These are phyloP conservation scores for Alternaria triticimaculans DNA, from an alignment of 2,329 filamentous ascomycete genomes.

Conservation along the genomic window DNA sequence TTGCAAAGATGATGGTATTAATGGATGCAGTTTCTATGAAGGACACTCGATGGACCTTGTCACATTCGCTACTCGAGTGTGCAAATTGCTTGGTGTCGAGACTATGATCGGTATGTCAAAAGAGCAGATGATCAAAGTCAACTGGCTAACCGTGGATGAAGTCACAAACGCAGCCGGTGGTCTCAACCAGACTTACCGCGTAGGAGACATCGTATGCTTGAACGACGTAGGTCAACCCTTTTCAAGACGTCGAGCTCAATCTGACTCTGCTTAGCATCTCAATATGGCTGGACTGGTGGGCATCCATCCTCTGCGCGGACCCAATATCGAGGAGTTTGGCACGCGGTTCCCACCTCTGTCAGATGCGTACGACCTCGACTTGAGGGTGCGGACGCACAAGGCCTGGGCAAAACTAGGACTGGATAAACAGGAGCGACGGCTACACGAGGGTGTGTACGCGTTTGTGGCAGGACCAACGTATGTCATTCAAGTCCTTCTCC, in stretches of 20 bases:
- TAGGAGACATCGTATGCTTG: conserved; percentile 70
- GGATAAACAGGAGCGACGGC: conserved; percentile 55
- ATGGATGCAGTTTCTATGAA: conserved; percentile 66
- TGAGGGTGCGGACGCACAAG: conserved; percentile 63
- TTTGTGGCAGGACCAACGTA: conserved; percentile 69
- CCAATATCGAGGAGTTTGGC: conserved; percentile 68
- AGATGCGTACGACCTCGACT: conserved; percentile 69
- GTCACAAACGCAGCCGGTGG: conserved; percentile 73
- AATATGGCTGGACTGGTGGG: conserved; percentile 69
- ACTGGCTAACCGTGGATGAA: conserved; percentile 29
- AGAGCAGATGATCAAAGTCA: background rate
- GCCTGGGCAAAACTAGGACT: conserved; percentile 61
- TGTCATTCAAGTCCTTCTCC: conserved; percentile 26
- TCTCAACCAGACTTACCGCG: conserved; percentile 67
- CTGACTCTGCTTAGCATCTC: conserved; percentile 58
- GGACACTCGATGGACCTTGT: conserved; percentile 68
- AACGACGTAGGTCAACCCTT: conserved; percentile 61
- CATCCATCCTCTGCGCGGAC: conserved; percentile 66
- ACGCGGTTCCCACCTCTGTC: conserved; percentile 68
- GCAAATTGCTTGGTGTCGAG: conserved; percentile 67
- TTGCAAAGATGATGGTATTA: conserved; percentile 11
- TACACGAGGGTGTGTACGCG: conserved; percentile 71
- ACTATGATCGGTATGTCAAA: conserved; percentile 60
- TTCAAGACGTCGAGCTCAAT: background rate
- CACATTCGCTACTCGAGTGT: conserved; percentile 69